A percentile compares a stretch with the other conserved stretches of the same genome.
Evolutionary conservation across 805 yeast genomes (phyloP).

Genomic region (Nakazawaea wickerhamii): DNA sequence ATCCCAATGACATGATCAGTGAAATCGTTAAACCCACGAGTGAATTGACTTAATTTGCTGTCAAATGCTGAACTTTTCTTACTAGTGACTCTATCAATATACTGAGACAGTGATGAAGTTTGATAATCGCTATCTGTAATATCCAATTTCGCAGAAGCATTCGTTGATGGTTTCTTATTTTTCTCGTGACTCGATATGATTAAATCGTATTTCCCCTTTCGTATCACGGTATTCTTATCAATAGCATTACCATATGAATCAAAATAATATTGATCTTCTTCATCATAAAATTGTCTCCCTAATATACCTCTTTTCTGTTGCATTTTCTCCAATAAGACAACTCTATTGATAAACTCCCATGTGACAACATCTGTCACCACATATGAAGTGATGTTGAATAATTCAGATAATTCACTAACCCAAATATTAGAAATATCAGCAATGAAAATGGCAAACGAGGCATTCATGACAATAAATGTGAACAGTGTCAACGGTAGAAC

Average conservation of each 20-base stretch:
- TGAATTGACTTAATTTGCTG: not conserved
- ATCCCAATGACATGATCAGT: constrained; percentile 2
- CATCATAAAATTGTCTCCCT: constrained; percentile 73
- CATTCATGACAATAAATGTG: constrained; percentile 48
- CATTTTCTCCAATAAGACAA: constrained; percentile 48
- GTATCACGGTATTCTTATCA: constrained; percentile 5
- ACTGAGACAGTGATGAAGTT: not conserved
- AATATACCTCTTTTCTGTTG: constrained; percentile 66
- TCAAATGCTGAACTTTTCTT: not conserved
- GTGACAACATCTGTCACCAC: constrained; percentile 67
- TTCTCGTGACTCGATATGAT: constrained; percentile 11
- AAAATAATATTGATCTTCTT: constrained; percentile 34
- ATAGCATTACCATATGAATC: constrained; percentile 31
- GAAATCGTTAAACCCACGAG: not conserved
- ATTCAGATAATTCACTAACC: constrained; percentile 68
- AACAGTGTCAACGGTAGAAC: constrained; percentile 47
- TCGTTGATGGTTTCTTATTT: constrained; percentile 15
- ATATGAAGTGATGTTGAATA: constrained; percentile 68
- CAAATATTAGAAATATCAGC: constrained; percentile 74
- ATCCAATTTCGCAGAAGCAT: not conserved
- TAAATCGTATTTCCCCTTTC: constrained; percentile 13
- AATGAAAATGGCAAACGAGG: constrained; percentile 65
- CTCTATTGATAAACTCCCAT: constrained; percentile 82
- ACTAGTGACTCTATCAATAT: not conserved
- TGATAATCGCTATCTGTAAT: not conserved